These are phyloP conservation scores for Heterobasidion annosum DNA, from an alignment of 1,284 basidiomycete genomes.

Conservation along the genomic window DNA sequence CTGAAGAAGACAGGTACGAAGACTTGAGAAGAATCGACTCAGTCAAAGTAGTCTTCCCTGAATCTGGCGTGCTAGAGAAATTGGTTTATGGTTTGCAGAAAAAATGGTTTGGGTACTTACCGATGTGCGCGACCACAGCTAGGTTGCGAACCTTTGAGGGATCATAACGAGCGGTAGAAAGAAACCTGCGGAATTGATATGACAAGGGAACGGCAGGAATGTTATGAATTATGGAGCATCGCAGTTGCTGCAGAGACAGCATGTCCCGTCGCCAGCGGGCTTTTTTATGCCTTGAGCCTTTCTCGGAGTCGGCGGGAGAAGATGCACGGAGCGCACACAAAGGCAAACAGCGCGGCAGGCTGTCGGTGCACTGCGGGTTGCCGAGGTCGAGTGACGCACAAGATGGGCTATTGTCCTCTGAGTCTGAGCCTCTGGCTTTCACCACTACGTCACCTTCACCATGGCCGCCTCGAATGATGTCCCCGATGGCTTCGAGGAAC, in stretches of 20 bases:
- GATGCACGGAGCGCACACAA: too few relatives aligned
- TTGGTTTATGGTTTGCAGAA: constrained; percentile 10
- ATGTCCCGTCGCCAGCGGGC: neutral
- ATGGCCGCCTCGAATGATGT: constrained; percentile 5
- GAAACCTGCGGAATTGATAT: constrained; percentile 19
- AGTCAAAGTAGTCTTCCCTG: constrained; percentile 86
- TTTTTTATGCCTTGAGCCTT: neutral
- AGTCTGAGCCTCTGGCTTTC: neutral
- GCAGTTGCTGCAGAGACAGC: neutral
- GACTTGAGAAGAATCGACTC: constrained; percentile 80
- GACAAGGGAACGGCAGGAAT: constrained; percentile 4
- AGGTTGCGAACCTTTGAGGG: constrained; percentile 57
- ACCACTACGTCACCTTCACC: constrained; percentile 3
- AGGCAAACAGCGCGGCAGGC: too few relatives aligned
- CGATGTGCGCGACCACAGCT: constrained; percentile 79
- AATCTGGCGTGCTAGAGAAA: constrained; percentile 42
- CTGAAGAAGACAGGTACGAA: constrained; percentile 62
- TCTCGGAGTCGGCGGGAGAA: too few relatives aligned
- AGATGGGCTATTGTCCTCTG: constrained; percentile 7
- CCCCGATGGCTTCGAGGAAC: constrained; percentile 34
- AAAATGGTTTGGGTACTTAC: constrained; percentile 26
- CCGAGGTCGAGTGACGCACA: neutral
- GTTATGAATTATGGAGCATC: constrained; percentile 5
- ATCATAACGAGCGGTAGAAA: constrained; percentile 27
- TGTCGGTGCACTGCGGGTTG: too few relatives aligned